These are phyloP conservation scores for Epichloe coenophiala DNA, from an alignment of 2,329 filamentous ascomycete genomes.

Conservation along the genomic window DNA sequence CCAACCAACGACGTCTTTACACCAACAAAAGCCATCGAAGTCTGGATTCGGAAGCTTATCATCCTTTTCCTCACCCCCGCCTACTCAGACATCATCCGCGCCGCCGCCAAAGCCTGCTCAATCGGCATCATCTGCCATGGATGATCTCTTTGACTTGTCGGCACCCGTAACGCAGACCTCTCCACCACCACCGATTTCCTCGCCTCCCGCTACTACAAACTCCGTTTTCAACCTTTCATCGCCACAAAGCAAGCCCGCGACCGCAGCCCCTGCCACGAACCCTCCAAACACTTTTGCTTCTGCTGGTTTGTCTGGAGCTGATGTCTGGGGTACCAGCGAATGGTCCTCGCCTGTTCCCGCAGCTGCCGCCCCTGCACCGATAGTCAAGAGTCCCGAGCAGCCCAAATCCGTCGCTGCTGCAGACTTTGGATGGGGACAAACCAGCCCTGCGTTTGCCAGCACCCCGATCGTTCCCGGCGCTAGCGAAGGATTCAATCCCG, in stretches of 20 bases:
- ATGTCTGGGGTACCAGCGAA: slow-evolving; percentile 78
- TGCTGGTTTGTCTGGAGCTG: slow-evolving; percentile 36
- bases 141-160: slow-evolving; percentile 71
- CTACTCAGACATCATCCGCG: slow-evolving; percentile 16
- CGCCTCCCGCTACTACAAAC: slow-evolving; percentile 27
- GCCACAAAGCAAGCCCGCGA: slow-evolving; percentile 30
- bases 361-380: slow-evolving; percentile 21
- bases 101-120: slow-evolving; percentile 26
- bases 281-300: slow-evolving; percentile 24
- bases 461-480: slow-evolving; percentile 48
- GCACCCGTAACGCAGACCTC: slow-evolving; percentile 33
- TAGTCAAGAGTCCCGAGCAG: slow-evolving; percentile 43
- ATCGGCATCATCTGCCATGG: slow-evolving; percentile 46
- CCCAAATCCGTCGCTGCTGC: slow-evolving; percentile 36
- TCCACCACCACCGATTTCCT: slow-evolving; percentile 26
- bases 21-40: slow-evolving; percentile 38
- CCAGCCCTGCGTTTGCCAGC: slow-evolving; percentile 34
- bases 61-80: slow-evolving; percentile 36
- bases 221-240: slow-evolving; percentile 76
- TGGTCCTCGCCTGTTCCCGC: slow-evolving; percentile 44
- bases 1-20: slow-evolving; percentile 36
- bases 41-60: slow-evolving; percentile 56
- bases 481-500: slow-evolving; percentile 49
- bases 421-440: slow-evolving; percentile 48
- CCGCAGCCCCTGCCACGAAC: slow-evolving; percentile 24